Percentiles rank a stretch among this genome's conserved stretches.
Evolutionary conservation across 2,329 filamentous ascomycete species (phyloP).

Genomic region (Fusarium fujikuroi): DNA sequence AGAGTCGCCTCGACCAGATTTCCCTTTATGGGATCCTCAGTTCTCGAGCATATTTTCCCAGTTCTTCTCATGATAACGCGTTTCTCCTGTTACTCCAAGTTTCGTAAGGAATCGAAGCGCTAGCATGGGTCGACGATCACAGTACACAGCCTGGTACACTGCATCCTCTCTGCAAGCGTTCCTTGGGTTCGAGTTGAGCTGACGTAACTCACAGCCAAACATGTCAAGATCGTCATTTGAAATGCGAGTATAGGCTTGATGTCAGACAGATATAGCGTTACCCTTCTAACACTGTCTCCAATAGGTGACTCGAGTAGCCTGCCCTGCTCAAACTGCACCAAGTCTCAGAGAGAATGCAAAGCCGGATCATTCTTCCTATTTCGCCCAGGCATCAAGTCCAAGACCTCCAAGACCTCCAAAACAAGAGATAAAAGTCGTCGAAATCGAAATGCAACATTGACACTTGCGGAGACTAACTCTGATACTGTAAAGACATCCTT

Average conservation of each 20-base stretch:
- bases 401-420: not conserved
- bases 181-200: too few species aligned
- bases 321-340: not conserved
- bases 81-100: accelerated
- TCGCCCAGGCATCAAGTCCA: not conserved
- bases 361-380: not conserved
- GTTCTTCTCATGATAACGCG: not conserved
- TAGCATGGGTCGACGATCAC: not conserved
- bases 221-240: not conserved
- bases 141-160: not conserved
- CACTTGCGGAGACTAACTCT: too few species aligned
- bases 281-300: not conserved
- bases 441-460: too few species aligned
- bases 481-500: not conserved
- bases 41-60: not conserved
- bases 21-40: not conserved
- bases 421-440: not conserved
- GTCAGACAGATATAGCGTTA: accelerated
- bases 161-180: not conserved
- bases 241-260: not conserved
- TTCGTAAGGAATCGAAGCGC: accelerated
- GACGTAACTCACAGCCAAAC: not conserved
- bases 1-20: not conserved
- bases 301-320: not conserved
- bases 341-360: not conserved